These are phyloP conservation scores for Aplosporella prunicola DNA, from an alignment of 2,329 filamentous ascomycete species.

Conservation along the genomic window DNA sequence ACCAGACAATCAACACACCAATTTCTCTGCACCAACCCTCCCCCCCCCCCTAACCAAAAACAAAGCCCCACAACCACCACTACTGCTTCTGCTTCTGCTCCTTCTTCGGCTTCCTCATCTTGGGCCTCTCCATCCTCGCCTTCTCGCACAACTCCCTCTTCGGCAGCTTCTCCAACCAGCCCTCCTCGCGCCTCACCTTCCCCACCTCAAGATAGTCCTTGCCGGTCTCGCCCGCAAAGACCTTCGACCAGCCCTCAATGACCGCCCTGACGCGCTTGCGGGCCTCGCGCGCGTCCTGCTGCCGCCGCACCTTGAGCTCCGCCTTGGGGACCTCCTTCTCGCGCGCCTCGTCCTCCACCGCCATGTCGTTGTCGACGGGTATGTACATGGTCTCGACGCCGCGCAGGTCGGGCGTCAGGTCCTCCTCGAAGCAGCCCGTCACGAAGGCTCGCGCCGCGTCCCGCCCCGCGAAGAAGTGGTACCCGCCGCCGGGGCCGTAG, in stretches of 20 bases:
- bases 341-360: conserved; percentile 41
- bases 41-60: no score
- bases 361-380: conserved; percentile 49
- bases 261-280: conserved; percentile 54
- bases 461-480: conserved; percentile 75
- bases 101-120: conserved; percentile 31
- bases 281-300: conserved; percentile 57
- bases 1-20: no score
- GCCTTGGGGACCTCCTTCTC: conserved; percentile 51
- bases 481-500: conserved; percentile 66
- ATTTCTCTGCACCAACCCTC: no score
- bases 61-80: no score
- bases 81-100: conserved; percentile 17
- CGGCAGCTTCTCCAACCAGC: conserved; percentile 50
- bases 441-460: conserved; percentile 86
- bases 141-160: conserved; percentile 58
- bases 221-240: conserved; percentile 61
- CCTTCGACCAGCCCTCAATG: conserved; percentile 70
- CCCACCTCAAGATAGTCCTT: conserved; percentile 78
- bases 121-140: conserved; percentile 59
- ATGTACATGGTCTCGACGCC: conserved; percentile 81
- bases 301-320: conserved; percentile 43
- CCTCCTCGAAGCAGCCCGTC: conserved; percentile 83
- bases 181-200: conserved; percentile 53
- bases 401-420: conserved; percentile 72